Conservation (phyloP, 331 rosid species). For the Telfairia occidentalis region DNA sequence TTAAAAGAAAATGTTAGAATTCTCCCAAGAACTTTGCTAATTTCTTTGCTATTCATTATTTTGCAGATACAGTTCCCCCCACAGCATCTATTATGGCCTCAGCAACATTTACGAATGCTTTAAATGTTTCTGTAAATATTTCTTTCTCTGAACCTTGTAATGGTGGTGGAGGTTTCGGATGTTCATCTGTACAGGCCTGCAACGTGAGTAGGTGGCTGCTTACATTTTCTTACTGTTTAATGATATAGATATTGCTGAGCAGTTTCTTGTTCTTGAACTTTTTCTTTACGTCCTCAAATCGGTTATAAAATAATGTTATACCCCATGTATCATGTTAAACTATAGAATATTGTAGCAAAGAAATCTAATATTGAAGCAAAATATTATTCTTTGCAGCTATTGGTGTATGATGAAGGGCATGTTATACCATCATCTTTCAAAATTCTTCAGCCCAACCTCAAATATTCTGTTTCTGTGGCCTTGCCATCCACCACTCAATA, state of each 20-base stretch:
- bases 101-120: slow-evolving; percentile 47
- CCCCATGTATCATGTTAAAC: not conserved
- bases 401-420: slow-evolving; percentile 81
- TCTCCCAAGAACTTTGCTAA: slow-evolving; percentile 12
- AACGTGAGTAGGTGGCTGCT: slow-evolving; percentile 61
- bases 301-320: not conserved
- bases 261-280: not conserved
- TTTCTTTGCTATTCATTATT: not conserved
- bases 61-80: slow-evolving; percentile 77
- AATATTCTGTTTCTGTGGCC: slow-evolving; percentile 51
- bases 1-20: not conserved
- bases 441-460: slow-evolving; percentile 46
- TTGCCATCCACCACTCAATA: slow-evolving; percentile 42
- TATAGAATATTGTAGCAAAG: not conserved
- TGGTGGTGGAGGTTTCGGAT: slow-evolving; percentile 55
- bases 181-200: slow-evolving; percentile 66
- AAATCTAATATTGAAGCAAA: not conserved
- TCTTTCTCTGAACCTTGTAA: slow-evolving; percentile 67
- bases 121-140: slow-evolving; percentile 60
- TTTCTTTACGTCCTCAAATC: not conserved
- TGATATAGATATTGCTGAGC: not conserved
- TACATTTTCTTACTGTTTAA: not conserved
- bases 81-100: slow-evolving; percentile 61
- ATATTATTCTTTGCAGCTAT: slow-evolving; percentile 33
- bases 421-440: slow-evolving; percentile 72